phyloP scores from a whole-genome alignment of 371 early-diverging fungal genomes.

The Mycotypha africana region DNA sequence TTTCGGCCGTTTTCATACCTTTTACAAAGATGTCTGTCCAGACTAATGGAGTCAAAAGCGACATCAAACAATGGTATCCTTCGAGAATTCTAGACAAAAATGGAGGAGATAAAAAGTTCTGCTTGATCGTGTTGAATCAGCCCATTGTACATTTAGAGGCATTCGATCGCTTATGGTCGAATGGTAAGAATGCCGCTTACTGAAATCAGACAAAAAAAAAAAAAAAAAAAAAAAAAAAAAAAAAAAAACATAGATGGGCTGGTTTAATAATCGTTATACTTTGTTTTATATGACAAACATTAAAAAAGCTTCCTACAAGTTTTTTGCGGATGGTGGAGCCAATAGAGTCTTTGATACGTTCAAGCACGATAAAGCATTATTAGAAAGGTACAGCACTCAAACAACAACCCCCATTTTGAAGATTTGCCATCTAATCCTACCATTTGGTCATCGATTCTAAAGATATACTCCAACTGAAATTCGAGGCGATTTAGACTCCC shows the following conservation, averaged over 20 bases:
- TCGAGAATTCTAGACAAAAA: conserved; percentile 23
- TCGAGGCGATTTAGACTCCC: conserved; percentile 84
- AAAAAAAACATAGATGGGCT: too few relatives aligned
- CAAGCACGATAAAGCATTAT: conserved; percentile 29
- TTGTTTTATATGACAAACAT: background rate
- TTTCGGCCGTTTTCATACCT: too few relatives aligned
- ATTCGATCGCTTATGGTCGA: conserved; percentile 30
- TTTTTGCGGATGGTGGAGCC: conserved; percentile 90
- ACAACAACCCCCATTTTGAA: too few relatives aligned
- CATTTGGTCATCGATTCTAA: too few relatives aligned
- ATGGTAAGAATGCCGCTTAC: conserved; percentile 18
- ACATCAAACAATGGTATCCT: conserved; percentile 35
- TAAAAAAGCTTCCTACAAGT: conserved; percentile 49
- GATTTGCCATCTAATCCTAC: too few relatives aligned
- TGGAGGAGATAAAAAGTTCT: conserved; percentile 19
- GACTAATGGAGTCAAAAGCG: too few relatives aligned
- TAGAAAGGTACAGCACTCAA: conserved; percentile 27
- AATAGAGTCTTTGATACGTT: conserved; percentile 78
- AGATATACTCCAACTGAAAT: conserved; percentile 78
- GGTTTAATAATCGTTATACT: background rate
- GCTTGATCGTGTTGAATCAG: conserved; percentile 34
- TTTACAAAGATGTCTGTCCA: too few relatives aligned
- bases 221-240: too few relatives aligned
- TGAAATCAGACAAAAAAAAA: too few relatives aligned
- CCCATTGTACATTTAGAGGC: conserved; percentile 21